A percentile compares a stretch with the other conserved stretches of the same genome.
phyloP scores from a whole-genome alignment of 352 stramenopile species.

The Bremia lactucae region DNA sequence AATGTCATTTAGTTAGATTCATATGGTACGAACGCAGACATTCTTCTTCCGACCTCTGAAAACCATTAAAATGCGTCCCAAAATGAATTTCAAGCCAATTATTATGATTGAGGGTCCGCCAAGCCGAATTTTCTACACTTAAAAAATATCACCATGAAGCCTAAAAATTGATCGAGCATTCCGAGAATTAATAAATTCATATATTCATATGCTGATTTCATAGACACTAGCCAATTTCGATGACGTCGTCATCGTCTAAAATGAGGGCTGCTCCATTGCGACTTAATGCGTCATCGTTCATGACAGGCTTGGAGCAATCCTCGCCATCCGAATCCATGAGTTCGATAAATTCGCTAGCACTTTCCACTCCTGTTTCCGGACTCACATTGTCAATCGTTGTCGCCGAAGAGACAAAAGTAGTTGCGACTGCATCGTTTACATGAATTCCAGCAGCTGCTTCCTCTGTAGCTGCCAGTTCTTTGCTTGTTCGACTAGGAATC shows the following conservation, averaged over 20 bases:
- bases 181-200: too few relatives aligned
- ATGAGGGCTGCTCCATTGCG: neutral
- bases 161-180: too few relatives aligned
- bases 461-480: neutral
- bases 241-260: conserved; percentile 20
- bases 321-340: conserved; percentile 50
- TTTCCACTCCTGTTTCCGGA: conserved; percentile 23
- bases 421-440: conserved; percentile 1
- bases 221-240: too few relatives aligned
- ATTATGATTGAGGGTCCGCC: too few relatives aligned
- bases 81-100: too few relatives aligned
- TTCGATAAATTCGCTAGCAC: conserved; percentile 42
- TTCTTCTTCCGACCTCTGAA: too few relatives aligned
- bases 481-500: neutral
- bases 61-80: too few relatives aligned
- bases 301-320: conserved; percentile 3
- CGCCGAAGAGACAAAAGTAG: conserved; percentile 1
- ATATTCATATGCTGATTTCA: too few relatives aligned
- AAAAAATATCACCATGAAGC: too few relatives aligned
- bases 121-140: too few relatives aligned
- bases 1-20: too few relatives aligned
- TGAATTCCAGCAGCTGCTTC: neutral
- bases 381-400: conserved; percentile 6
- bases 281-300: conserved; percentile 2
- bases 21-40: too few relatives aligned